A percentile compares a stretch with the other conserved stretches of the same genome.
These are phyloP conservation scores for Hypoxylon sp. DNA, from an alignment of 2,329 filamentous ascomycete genomes.

Conservation along the genomic window DNA sequence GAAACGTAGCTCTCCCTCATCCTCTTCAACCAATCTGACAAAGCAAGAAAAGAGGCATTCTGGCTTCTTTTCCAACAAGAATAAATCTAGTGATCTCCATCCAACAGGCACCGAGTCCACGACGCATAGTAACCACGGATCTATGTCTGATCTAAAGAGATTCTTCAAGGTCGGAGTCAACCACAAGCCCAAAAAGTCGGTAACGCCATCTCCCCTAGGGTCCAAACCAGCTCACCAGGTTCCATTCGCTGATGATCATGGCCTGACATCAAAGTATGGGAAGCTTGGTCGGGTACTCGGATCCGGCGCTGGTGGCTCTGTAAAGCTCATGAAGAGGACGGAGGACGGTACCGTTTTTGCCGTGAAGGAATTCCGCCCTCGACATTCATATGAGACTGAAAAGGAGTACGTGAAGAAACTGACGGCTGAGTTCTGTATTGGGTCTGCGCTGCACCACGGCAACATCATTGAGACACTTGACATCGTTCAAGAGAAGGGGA, in stretches of 20 bases:
- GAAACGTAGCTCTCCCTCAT: conserved; percentile 70
- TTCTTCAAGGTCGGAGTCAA: conserved; percentile 88
- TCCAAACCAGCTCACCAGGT: conserved; percentile 72
- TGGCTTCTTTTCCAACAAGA: conserved; percentile 58
- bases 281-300: conserved; percentile 96
- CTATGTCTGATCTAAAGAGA: conserved; percentile 95
- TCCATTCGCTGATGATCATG: conserved; percentile 95
- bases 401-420: conserved; percentile 98
- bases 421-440: conserved; percentile 97
- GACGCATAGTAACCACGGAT: conserved; percentile 74
- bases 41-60: conserved; percentile 69
- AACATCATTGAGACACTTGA: conserved; percentile 99
- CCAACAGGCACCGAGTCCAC: conserved; percentile 64
- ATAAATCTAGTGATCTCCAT: conserved; percentile 61
- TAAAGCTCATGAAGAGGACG: conserved; percentile 92
- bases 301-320: conserved; percentile 93
- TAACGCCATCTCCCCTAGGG: conserved; percentile 71
- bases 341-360: conserved; percentile 95
- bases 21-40: conserved; percentile 66
- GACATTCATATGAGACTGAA: conserved; percentile 93
- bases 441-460: conserved; percentile 95
- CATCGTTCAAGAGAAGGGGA: conserved; percentile 92
- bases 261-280: conserved; percentile 90
- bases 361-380: conserved; percentile 94
- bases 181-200: conserved; percentile 77